Conservation (phyloP, 2,329 filamentous ascomycete species). For the Fusarium illudens region DNA sequence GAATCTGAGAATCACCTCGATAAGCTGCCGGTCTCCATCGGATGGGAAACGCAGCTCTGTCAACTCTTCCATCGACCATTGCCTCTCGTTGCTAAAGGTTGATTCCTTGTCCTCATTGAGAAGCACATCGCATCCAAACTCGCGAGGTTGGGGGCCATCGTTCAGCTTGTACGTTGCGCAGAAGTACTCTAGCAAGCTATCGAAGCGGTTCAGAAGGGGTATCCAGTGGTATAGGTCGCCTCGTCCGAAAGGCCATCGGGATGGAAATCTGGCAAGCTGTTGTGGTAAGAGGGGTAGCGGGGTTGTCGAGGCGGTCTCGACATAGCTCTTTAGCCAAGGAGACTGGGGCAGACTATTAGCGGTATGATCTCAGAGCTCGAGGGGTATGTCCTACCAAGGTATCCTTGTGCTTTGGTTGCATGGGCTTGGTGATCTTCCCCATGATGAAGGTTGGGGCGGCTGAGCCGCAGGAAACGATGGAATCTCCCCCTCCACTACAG, state of each 20-base stretch:
- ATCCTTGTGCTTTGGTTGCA: constrained; percentile 73
- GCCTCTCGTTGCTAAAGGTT: constrained; percentile 57
- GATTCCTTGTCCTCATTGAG: constrained; percentile 64
- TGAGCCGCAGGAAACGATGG: constrained; percentile 60
- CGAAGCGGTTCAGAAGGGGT: constrained; percentile 89
- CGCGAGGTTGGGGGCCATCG: constrained; percentile 79
- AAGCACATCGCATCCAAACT: constrained; percentile 75
- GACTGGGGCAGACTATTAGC: constrained; percentile 66
- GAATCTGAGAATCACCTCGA: constrained; percentile 84
- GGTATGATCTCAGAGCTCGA: constrained; percentile 9
- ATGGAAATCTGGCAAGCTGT: constrained; percentile 81
- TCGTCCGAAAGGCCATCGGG: constrained; percentile 92
- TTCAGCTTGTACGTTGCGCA: constrained; percentile 81
- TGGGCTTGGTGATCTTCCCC: constrained; percentile 74
- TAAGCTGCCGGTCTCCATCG: constrained; percentile 82
- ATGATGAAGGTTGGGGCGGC: constrained; percentile 68
- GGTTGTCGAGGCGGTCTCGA: constrained; percentile 72
- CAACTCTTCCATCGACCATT: constrained; percentile 58
- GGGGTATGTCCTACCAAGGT: constrained; percentile 62
- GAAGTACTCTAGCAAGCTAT: constrained; percentile 84
- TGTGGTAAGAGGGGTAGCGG: constrained; percentile 80
- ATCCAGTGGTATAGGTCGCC: constrained; percentile 99
- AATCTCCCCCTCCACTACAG: constrained; percentile 67
- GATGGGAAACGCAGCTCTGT: constrained; percentile 68
- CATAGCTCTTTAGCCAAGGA: constrained; percentile 84